A percentile compares a stretch with the other conserved stretches of the same genome.
phyloP scores from a whole-genome alignment of 495 filamentous ascomycete species.

The Penicillium dipodomyicola region DNA sequence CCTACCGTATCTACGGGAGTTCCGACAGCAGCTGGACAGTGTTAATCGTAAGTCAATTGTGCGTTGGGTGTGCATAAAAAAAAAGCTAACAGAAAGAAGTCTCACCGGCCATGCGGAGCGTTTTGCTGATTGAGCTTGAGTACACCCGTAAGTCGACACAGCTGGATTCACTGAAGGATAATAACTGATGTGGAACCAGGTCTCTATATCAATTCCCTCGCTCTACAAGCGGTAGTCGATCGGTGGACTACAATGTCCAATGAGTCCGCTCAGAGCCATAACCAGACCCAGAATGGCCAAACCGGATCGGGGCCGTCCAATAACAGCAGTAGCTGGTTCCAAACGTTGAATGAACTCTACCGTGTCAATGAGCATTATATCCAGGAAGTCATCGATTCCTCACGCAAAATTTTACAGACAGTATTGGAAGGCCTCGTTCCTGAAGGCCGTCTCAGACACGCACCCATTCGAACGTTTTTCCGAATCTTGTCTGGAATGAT shows the following conservation, averaged over 20 bases:
- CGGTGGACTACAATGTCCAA: constrained; percentile 72
- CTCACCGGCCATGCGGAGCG: constrained; percentile 72
- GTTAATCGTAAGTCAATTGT: constrained; percentile 44
- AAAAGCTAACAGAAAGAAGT: constrained; percentile 45
- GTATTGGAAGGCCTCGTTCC: constrained; percentile 84
- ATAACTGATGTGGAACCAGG: constrained; percentile 23
- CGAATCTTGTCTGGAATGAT: constrained; percentile 92
- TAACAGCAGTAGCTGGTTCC: constrained; percentile 42
- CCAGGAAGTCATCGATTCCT: constrained; percentile 81
- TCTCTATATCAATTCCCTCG: constrained; percentile 87
- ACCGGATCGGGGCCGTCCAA: constrained; percentile 38
- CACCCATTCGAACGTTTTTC: constrained; percentile 90
- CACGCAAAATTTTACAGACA: constrained; percentile 74
- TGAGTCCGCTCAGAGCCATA: constrained; percentile 50
- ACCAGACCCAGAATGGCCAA: constrained; percentile 39
- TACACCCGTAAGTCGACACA: constrained; percentile 61
- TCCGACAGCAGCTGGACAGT: constrained; percentile 70
- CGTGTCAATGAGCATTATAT: constrained; percentile 70
- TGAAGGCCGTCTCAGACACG: constrained; percentile 81
- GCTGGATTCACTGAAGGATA: constrained; percentile 6
- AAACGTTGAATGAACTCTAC: constrained; percentile 56
- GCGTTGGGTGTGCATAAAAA: neutral
- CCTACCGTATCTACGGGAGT: constrained; percentile 69
- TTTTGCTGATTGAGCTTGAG: constrained; percentile 87
- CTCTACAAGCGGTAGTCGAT: constrained; percentile 91